Percentiles rank a stretch among this genome's conserved stretches.
Evolutionary conservation across 2,329 filamentous ascomycete species (phyloP).

Genomic region (Paecilomyces fulvus): DNA sequence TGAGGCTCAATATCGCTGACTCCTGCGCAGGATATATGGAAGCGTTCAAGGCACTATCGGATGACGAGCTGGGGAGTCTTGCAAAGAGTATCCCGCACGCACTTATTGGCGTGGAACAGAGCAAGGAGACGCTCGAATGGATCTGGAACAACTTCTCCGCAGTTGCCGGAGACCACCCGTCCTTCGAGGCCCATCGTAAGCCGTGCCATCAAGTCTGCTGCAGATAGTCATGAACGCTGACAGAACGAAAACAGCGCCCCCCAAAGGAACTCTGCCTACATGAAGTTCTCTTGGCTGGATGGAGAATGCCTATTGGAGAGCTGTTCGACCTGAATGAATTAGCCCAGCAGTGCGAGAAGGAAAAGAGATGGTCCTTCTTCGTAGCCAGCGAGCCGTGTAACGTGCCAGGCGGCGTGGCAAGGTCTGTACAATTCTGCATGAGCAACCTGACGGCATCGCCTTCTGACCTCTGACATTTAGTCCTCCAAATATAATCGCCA

Average conservation of each 20-base stretch:
- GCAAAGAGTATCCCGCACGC: background rate
- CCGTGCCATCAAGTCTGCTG: background rate
- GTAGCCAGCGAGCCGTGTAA: conserved; percentile 13
- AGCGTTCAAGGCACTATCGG: background rate
- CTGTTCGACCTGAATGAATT: conserved; percentile 14
- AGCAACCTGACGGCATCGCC: background rate
- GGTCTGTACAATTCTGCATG: background rate
- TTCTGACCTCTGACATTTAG: background rate
- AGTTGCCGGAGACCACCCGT: background rate
- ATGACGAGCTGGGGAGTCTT: background rate
- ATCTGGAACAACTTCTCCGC: background rate
- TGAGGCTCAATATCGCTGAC: background rate
- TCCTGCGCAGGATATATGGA: background rate
- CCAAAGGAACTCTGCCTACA: background rate
- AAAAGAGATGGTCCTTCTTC: conserved; percentile 14
- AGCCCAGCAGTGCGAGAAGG: conserved; percentile 9
- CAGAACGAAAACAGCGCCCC: background rate
- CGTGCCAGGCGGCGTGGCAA: conserved; percentile 4
- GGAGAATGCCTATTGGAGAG: conserved; percentile 14
- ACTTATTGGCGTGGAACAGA: background rate
- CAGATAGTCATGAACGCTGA: background rate
- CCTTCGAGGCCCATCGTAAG: background rate
- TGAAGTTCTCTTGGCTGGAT: conserved; percentile 3
- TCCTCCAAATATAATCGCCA: conserved; percentile 9
- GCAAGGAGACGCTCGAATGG: background rate